Evolutionary conservation across 352 stramenopile species (phyloP).

Genomic region (Pythium guiyangense): DNA sequence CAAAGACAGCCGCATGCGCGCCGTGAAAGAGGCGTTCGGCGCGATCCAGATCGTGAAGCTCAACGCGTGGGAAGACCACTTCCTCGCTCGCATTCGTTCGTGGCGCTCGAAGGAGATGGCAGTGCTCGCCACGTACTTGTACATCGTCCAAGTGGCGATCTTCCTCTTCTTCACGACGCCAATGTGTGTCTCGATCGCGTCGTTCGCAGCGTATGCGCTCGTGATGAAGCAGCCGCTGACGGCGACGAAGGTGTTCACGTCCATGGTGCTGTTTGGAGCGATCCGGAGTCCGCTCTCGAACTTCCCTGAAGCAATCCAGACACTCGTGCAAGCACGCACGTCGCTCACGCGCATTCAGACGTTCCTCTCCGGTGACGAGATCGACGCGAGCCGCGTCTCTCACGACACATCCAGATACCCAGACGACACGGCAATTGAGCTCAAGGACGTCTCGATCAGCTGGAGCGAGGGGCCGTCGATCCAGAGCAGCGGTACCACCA

Average conservation of each 20-base stretch:
- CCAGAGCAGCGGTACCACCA: too few species aligned
- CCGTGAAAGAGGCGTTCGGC: too few species aligned
- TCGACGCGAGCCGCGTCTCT: conserved; percentile 20
- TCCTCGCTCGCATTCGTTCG: conserved; percentile 52
- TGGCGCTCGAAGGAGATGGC: conserved; percentile 62
- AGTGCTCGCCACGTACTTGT: conserved; percentile 42
- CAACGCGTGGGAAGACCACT: conserved; percentile 84
- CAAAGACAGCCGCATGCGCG: too few species aligned
- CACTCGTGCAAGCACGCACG: conserved; percentile 33
- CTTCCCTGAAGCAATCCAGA: conserved; percentile 30
- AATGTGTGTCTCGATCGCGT: too few species aligned
- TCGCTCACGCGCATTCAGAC: conserved; percentile 26
- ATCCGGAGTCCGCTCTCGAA: conserved; percentile 31
- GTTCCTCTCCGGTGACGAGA: conserved; percentile 29
- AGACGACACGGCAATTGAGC: too few species aligned
- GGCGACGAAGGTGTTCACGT: conserved; percentile 46
- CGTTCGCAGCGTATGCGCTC: conserved; percentile 34
- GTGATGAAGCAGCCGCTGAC: conserved; percentile 32
- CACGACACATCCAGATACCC: too few species aligned
- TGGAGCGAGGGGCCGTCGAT: too few species aligned
- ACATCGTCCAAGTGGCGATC: conserved; percentile 50
- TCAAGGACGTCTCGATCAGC: too few species aligned
- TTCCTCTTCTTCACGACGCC: conserved; percentile 48
- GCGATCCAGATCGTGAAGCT: too few species aligned
- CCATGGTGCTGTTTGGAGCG: conserved; percentile 42